Base-by-base conservation (phyloP, 306 rosid genomes). In the Styphnolobium japonicum region DNA sequence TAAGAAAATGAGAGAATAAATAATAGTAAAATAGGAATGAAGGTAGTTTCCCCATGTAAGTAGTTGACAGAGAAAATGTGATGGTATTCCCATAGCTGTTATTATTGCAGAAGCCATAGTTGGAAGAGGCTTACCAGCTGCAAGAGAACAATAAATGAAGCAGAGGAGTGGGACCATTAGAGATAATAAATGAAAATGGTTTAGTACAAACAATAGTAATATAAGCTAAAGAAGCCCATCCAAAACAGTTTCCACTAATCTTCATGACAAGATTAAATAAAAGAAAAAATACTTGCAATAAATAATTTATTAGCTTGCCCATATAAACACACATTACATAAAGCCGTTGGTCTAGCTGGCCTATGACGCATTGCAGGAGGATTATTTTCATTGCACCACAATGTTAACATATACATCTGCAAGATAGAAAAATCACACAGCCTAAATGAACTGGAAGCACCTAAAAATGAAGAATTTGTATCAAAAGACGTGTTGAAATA, bases 311-410 rank as follows among this genome's bases (percentile, higher is more conserved):
- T 21, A 64, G 55, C 70, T 95, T 27, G 98, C 98, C 98, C 98
- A 95, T 98, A 92, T 95, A 80, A 95, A 97, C 98, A 4, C 98
- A 95, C 4, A 97, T 94, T 94, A 69, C 98, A 94, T 68, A 92
- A 83, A 60, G 98, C 92, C 86, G 98, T 91, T 27, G 98, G 96
- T 53, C 98, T 98, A 84, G 94, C 92, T 67, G 98, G 98, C 36
- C 98, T 98, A 31, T 97, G 97, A 55, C 98, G 98, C 98, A 95
- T 95, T 48, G 98, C 98, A 66, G 98, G 98, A 72, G 98, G 92
- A 77, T 88, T 91, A 72, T 87, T 91, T 85, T 95, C 98, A 85
- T 81, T 43, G 92, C 89, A 68, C 98, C 97, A 83, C 98, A 95
- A 83, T 95, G 98, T 71, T 86, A 92, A 85, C 98, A 95, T 76